A percentile compares a stretch with the other conserved stretches of the same genome.
Conservation (phyloP, 2,329 filamentous ascomycete genomes). For the Phaeosphaeriaceae sp. region DNA sequence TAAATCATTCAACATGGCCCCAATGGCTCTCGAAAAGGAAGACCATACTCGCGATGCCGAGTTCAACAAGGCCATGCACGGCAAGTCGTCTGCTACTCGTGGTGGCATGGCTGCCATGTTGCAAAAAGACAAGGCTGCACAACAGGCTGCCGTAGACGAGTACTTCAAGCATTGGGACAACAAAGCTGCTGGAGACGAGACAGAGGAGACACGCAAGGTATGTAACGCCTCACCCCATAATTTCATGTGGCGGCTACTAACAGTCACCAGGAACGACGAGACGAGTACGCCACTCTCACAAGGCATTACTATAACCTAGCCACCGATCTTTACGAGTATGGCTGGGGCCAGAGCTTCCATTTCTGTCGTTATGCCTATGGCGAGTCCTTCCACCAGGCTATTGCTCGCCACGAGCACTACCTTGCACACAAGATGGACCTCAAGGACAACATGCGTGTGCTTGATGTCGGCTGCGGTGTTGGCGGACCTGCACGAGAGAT, state of each 20-base stretch:
- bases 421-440: slow-evolving; percentile 89
- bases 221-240: slow-evolving; percentile 6
- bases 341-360: slow-evolving; percentile 96
- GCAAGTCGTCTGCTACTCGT: slow-evolving; percentile 69
- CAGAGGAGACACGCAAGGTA: slow-evolving; percentile 79
- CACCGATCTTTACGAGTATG: slow-evolving; percentile 96
- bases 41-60: slow-evolving; percentile 84
- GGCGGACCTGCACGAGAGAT: slow-evolving; percentile 96
- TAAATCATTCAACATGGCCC: slow-evolving; percentile 55
- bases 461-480: slow-evolving; percentile 97
- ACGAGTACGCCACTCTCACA: slow-evolving; percentile 91
- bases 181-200: slow-evolving; percentile 79
- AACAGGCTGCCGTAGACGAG: slow-evolving; percentile 83
- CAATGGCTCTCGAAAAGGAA: slow-evolving; percentile 74
- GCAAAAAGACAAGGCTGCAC: slow-evolving; percentile 78
- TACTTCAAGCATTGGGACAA: slow-evolving; percentile 98
- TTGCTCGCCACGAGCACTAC: slow-evolving; percentile 97
- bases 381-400: slow-evolving; percentile 88
- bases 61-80: slow-evolving; percentile 90
- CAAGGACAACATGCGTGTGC: slow-evolving; percentile 82
- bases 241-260: slow-evolving; percentile 18
- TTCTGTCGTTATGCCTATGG: slow-evolving; percentile 91
- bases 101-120: slow-evolving; percentile 85
- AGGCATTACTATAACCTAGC: slow-evolving; percentile 97
- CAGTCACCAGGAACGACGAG: slow-evolving; percentile 71